These are phyloP conservation scores for Tolypocladium album DNA, from an alignment of 2,329 filamentous ascomycete genomes.

Conservation along the genomic window DNA sequence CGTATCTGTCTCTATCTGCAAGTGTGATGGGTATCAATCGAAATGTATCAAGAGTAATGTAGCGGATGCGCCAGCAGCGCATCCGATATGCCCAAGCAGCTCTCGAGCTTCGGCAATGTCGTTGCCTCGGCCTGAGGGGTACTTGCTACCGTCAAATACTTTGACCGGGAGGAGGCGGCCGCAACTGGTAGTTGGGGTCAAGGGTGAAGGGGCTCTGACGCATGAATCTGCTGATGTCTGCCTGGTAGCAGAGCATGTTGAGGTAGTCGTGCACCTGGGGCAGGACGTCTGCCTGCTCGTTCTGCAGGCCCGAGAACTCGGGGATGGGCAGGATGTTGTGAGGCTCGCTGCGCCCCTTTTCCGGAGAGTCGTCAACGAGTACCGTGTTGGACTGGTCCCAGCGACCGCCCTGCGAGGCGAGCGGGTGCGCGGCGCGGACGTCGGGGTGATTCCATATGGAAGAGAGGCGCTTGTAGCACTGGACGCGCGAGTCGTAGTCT, in stretches of 20 bases:
- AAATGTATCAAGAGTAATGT: not conserved
- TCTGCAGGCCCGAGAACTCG: constrained; percentile 50
- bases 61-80: not conserved
- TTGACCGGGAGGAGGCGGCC: not conserved
- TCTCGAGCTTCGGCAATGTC: not conserved
- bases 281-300: constrained; percentile 34
- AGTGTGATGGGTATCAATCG: not conserved
- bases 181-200: constrained; percentile 14
- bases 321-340: constrained; percentile 73
- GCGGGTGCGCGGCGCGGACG: constrained; percentile 34
- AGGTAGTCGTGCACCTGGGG: constrained; percentile 52
- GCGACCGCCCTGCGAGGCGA: constrained; percentile 20
- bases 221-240: constrained; percentile 54
- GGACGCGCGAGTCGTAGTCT: constrained; percentile 62
- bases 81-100: not conserved
- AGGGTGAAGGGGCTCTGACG: constrained; percentile 36
- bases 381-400: constrained; percentile 86
- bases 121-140: too few relatives aligned
- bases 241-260: constrained; percentile 40
- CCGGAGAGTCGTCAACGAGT: constrained; percentile 71
- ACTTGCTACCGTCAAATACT: not conserved
- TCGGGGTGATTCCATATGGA: constrained; percentile 53
- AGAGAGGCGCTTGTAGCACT: constrained; percentile 81
- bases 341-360: constrained; percentile 77
- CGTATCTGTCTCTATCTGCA: not conserved